Evolutionary conservation across 345 rosid genomes (phyloP), one percentile per base, ranked within the genome.

Genomic region (Atalantia buxifolia): DNA sequence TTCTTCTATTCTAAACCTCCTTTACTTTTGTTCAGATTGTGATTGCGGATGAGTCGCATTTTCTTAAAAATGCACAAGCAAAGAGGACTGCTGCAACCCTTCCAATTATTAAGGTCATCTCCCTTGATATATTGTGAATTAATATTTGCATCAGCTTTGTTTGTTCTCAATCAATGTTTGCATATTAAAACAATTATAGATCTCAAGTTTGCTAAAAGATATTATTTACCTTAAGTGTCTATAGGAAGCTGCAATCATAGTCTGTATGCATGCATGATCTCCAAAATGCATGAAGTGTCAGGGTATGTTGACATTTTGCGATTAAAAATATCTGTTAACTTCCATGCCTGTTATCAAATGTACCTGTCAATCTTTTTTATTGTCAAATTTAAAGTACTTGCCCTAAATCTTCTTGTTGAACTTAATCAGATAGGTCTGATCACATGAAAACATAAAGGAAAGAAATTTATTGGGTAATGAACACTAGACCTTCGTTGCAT

Each of bases 11-110:
- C 72, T 79, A 53, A 59, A 36, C 57, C 35, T 78, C 60, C 30
- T 80, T 28, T 76, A 16, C 77, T 65, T 83, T 83, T 72, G 28
- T 88, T 75, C 83, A 95, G 98, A 87, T 95, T 85, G 98, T 95
- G 85, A 92, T 95, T 82, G 99, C 98, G 65, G 99, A 95, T 76
- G 99, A 95, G 83, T 95, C 98, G 2, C 99, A 95, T 84, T 95
- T 91, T 83, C 82, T 95, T 81, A 95, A 95, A 84, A 95, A 93
- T 84, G 97, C 92, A 81, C 94, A 92, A 89, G 99, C 99, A 66
- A 95, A 93, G 90, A 92, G 99, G 88, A 95, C 97, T 45, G 80
- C 79, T 75, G 88, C 94, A 71, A 76, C 92, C 71, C 92, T 93
- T 88, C 99, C 99, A 27, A 81, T 95, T 77, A 90, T 95, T 86